These are phyloP conservation scores for Staphylotrichum longicolle DNA, from an alignment of 495 filamentous ascomycete species.

Conservation along the genomic window DNA sequence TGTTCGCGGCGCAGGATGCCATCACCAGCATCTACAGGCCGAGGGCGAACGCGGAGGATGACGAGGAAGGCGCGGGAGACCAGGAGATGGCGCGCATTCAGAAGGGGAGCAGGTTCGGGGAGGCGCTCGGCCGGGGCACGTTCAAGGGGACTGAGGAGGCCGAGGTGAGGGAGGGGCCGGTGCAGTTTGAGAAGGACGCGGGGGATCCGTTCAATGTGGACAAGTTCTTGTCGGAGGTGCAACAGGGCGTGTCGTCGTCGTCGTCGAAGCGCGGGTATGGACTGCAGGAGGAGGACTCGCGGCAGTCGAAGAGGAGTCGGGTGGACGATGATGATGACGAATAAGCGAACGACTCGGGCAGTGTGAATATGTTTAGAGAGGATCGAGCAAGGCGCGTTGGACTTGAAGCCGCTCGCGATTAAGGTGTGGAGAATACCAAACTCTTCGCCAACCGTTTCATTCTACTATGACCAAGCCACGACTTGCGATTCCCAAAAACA, in stretches of 20 bases:
- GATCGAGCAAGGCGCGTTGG: too few species aligned
- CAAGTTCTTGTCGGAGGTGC: conserved; percentile 81
- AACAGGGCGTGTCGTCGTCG: conserved; percentile 38
- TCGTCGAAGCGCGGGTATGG: conserved; percentile 78
- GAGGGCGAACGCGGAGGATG: conserved; percentile 63
- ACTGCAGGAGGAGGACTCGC: conserved; percentile 69
- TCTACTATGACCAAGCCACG: too few species aligned
- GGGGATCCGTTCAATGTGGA: conserved; percentile 90
- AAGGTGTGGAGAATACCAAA: neutral
- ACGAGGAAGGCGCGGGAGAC: conserved; percentile 73
- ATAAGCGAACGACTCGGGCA: neutral
- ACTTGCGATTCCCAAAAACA: too few species aligned
- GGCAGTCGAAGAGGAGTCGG: conserved; percentile 71
- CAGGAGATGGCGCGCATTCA: conserved; percentile 83
- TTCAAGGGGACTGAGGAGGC: conserved; percentile 86
- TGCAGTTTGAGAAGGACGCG: conserved; percentile 95
- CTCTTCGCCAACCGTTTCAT: too few species aligned
- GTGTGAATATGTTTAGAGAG: too few species aligned
- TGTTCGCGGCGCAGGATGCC: conserved; percentile 96
- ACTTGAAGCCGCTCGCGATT: too few species aligned
- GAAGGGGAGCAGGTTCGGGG: conserved; percentile 73
- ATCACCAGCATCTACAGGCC: conserved; percentile 94
- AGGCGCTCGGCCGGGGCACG: conserved; percentile 82
- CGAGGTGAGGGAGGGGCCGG: conserved; percentile 86
- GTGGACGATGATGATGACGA: conserved; percentile 69